Percentiles rank a stretch among this genome's conserved stretches.
These are phyloP conservation scores for Trametes hirsuta DNA, from an alignment of 1,284 basidiomycete species.

Conservation along the genomic window DNA sequence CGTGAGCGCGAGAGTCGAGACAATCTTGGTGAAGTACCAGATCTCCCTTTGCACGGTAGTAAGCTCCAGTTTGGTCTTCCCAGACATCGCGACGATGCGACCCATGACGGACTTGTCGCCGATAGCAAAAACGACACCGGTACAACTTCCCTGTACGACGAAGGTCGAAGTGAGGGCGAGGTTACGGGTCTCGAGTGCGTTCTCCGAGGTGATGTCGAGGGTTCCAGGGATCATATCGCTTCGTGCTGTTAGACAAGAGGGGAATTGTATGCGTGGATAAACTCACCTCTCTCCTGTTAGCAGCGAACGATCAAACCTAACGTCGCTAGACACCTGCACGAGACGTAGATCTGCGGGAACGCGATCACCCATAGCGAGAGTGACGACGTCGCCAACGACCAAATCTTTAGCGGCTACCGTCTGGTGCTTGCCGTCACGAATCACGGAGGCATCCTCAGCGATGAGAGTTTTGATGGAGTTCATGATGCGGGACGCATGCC, in stretches of 20 bases:
- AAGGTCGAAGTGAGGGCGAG: conserved; percentile 59
- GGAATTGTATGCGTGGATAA: neutral
- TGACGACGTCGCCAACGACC: conserved; percentile 36
- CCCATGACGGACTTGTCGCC: conserved; percentile 66
- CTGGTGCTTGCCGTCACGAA: conserved; percentile 43
- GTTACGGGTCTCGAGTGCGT: conserved; percentile 65
- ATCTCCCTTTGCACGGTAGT: conserved; percentile 53
- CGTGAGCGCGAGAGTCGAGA: conserved; percentile 44
- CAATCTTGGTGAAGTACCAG: conserved; percentile 52
- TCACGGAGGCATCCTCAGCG: conserved; percentile 51
- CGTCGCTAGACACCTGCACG: conserved; percentile 49
- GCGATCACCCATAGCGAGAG: conserved; percentile 43
- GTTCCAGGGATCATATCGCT: conserved; percentile 55
- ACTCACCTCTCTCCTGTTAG: conserved; percentile 58
- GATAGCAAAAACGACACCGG: conserved; percentile 61
- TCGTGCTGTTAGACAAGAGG: neutral
- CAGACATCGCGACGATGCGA: conserved; percentile 60
- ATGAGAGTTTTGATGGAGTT: conserved; percentile 55
- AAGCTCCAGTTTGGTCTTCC: conserved; percentile 49
- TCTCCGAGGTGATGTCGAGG: conserved; percentile 54
- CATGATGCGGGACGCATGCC: conserved; percentile 51
- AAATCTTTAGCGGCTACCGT: conserved; percentile 35
- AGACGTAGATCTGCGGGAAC: conserved; percentile 56
- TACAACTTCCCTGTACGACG: conserved; percentile 57
- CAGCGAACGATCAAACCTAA: conserved; percentile 66